Conservation (phyloP, 495 filamentous ascomycete species). For the Aspergillus homomorphus region DNA sequence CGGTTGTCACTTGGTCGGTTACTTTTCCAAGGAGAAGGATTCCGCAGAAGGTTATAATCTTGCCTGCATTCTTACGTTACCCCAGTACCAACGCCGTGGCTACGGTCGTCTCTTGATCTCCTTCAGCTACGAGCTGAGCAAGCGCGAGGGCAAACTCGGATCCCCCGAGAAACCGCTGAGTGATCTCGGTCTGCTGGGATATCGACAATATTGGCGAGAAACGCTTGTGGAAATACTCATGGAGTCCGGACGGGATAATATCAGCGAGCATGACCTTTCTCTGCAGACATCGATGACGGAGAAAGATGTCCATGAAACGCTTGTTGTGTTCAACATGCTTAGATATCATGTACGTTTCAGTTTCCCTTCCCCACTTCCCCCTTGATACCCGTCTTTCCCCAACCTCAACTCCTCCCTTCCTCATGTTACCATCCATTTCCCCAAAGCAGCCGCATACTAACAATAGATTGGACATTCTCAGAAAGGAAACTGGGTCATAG, state of each 20-base stretch:
- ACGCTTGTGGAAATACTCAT: constrained; percentile 82
- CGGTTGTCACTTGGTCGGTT: constrained; percentile 90
- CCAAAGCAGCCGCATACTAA: constrained; percentile 18
- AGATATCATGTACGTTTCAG: constrained; percentile 65
- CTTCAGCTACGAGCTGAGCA: constrained; percentile 96
- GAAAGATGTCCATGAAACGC: constrained; percentile 87
- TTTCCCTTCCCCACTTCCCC: neutral
- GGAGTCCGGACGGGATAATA: constrained; percentile 55
- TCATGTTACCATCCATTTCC: neutral
- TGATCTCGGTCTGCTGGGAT: constrained; percentile 86
- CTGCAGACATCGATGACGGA: constrained; percentile 86
- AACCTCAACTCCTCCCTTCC: too few species aligned
- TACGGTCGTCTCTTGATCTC: constrained; percentile 92
- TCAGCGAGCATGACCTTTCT: constrained; percentile 79
- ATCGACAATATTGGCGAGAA: constrained; percentile 96
- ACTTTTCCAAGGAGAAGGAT: constrained; percentile 98
- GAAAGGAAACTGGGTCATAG: constrained; percentile 91
- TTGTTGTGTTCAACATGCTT: constrained; percentile 91
- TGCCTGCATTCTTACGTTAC: constrained; percentile 93
- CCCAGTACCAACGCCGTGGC: constrained; percentile 91
- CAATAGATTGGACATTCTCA: constrained; percentile 19
- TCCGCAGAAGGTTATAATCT: constrained; percentile 95
- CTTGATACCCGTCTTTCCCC: neutral
- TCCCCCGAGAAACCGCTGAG: constrained; percentile 95
- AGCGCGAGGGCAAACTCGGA: constrained; percentile 89